These are phyloP conservation scores for Hibiscus syriacus DNA, from an alignment of 345 rosid genomes.

Conservation along the genomic window DNA sequence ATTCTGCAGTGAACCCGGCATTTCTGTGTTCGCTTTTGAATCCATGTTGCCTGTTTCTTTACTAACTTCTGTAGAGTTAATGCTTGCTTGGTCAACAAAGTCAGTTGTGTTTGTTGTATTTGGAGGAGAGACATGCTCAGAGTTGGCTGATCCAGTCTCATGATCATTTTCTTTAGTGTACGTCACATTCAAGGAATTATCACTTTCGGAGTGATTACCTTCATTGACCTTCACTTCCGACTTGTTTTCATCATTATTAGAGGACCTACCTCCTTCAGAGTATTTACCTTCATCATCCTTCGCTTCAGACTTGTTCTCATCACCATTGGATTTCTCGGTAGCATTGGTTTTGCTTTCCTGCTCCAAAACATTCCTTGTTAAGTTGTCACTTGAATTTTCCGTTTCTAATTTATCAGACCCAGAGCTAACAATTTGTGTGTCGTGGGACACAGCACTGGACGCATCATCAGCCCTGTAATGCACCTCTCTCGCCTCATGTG, in stretches of 20 bases:
- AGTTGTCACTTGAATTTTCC: slow-evolving; percentile 30
- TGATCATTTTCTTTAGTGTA: too few relatives aligned
- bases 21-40: slow-evolving; percentile 17
- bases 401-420: slow-evolving; percentile 32
- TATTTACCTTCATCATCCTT: slow-evolving; percentile 24
- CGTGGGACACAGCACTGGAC: slow-evolving; percentile 93
- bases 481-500: slow-evolving; percentile 5
- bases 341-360: slow-evolving; percentile 13
- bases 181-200: slow-evolving; percentile 8
- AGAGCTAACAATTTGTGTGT: slow-evolving; percentile 25
- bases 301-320: slow-evolving; percentile 19
- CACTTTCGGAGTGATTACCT: background rate
- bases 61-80: slow-evolving; percentile 19
- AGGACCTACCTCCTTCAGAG: slow-evolving; percentile 7
- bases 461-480: slow-evolving; percentile 61
- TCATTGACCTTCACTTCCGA: background rate
- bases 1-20: slow-evolving; percentile 25
- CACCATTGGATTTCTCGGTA: slow-evolving; percentile 14
- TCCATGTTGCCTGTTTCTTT: slow-evolving; percentile 25
- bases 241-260: background rate
- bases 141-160: too few relatives aligned
- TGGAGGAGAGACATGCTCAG: slow-evolving; percentile 13
- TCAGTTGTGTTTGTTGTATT: slow-evolving; percentile 4
- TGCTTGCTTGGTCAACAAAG: slow-evolving; percentile 14
- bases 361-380: slow-evolving; percentile 14